phyloP scores from a whole-genome alignment of 345 rosid species.

The Triadica sebifera region DNA sequence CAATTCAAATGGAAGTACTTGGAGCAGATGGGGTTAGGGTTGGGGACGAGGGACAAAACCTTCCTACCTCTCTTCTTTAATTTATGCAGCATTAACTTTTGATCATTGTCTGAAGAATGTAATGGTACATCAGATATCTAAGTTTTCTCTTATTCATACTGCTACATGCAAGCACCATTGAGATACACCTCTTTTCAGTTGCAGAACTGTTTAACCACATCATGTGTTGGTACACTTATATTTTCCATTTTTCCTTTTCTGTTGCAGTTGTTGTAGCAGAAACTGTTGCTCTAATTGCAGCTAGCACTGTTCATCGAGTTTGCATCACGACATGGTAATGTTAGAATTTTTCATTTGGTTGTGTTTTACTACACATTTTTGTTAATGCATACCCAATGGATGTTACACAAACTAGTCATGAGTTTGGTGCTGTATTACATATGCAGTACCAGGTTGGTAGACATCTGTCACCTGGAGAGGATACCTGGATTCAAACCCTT shows the following conservation, averaged over 20 bases:
- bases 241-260: background rate
- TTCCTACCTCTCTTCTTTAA: too few relatives aligned
- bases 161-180: background rate
- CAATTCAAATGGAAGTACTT: background rate
- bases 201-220: constrained; percentile 4
- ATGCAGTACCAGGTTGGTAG: background rate
- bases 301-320: constrained; percentile 74
- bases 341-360: background rate
- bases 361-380: background rate
- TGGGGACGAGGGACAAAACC: background rate
- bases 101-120: background rate
- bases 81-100: too few relatives aligned
- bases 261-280: constrained; percentile 68
- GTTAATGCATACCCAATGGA: background rate
- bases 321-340: constrained; percentile 84
- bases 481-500: background rate
- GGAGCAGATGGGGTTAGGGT: background rate
- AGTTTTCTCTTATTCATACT: constrained; percentile 1
- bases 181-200: background rate
- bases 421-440: background rate
- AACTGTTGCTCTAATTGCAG: constrained; percentile 62
- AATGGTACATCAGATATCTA: background rate
- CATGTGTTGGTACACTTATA: background rate
- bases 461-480: too few relatives aligned
- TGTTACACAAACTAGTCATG: background rate